Conservation (phyloP, 2,329 filamentous ascomycete genomes). For the Ophiostoma pallidulum region DNA sequence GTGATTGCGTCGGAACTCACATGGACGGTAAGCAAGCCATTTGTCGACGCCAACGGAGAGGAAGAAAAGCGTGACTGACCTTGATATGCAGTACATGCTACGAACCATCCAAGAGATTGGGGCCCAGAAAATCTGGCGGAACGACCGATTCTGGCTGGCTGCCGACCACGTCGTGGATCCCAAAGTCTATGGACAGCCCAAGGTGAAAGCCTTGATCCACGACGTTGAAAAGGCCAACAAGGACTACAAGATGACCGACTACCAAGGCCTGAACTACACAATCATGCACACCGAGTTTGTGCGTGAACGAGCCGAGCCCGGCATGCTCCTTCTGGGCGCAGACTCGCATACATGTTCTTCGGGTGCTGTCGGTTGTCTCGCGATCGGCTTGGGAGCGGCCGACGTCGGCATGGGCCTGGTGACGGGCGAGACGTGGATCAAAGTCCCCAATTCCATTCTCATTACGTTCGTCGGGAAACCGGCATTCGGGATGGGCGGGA, state of each 20-base stretch:
- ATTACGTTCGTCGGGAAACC: constrained; percentile 27
- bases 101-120: too few species aligned
- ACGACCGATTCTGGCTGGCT: constrained; percentile 41
- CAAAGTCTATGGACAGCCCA: constrained; percentile 27
- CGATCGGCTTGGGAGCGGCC: constrained; percentile 29
- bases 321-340: constrained; percentile 29
- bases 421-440: constrained; percentile 32
- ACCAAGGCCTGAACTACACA: constrained; percentile 29
- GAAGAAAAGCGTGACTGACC: too few species aligned
- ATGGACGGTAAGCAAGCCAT: background rate
- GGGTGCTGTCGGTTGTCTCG: constrained; percentile 27
- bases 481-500: constrained; percentile 26
- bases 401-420: constrained; percentile 30
- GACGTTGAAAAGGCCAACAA: constrained; percentile 27
- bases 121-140: too few species aligned
- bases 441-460: constrained; percentile 27
- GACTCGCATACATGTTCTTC: constrained; percentile 32
- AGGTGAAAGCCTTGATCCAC: constrained; percentile 28
- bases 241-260: constrained; percentile 35
- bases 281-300: constrained; percentile 34
- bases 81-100: too few species aligned
- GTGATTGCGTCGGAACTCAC: background rate
- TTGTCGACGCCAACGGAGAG: too few species aligned
- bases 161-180: constrained; percentile 41
- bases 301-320: constrained; percentile 28